Evolutionary conservation across 179 eudicot genomes (phyloP).

Genomic region (Beta lomatogona): DNA sequence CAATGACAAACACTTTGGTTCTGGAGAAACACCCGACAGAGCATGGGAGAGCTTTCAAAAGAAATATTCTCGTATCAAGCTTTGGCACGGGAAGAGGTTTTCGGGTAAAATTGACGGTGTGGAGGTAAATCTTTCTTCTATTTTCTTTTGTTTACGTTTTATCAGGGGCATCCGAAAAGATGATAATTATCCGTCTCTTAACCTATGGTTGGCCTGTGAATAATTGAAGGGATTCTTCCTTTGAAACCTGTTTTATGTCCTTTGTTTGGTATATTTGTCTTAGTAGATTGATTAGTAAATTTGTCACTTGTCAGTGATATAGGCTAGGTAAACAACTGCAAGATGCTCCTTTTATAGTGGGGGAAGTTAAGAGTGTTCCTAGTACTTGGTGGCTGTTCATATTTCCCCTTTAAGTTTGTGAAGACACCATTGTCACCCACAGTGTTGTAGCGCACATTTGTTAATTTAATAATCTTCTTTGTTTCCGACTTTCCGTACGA

Average conservation of each 20-base stretch:
- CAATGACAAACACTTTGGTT: conserved; percentile 62
- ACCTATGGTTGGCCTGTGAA: background rate
- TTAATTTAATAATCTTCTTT: background rate
- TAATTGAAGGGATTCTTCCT: background rate
- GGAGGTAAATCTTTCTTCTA: conserved; percentile 56
- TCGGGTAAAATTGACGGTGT: conserved; percentile 88
- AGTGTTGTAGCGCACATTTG: background rate
- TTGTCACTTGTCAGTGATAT: background rate
- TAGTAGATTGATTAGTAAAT: background rate
- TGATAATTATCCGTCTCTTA: background rate
- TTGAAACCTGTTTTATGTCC: background rate
- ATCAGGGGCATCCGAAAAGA: background rate
- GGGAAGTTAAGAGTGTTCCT: background rate
- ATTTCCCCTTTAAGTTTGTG: background rate
- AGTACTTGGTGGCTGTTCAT: background rate
- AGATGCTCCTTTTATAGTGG: background rate
- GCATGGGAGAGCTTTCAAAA: conserved; percentile 88
- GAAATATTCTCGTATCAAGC: conserved; percentile 65
- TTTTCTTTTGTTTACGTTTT: background rate
- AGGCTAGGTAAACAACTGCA: background rate
- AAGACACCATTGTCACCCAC: too few relatives aligned
- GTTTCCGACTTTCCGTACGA: too few relatives aligned
- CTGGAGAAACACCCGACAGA: conserved; percentile 95
- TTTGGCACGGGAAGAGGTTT: conserved; percentile 83
- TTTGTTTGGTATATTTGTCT: background rate